phyloP scores from a whole-genome alignment of 148 eudicot species.

The Nepenthes mirabilis region DNA sequence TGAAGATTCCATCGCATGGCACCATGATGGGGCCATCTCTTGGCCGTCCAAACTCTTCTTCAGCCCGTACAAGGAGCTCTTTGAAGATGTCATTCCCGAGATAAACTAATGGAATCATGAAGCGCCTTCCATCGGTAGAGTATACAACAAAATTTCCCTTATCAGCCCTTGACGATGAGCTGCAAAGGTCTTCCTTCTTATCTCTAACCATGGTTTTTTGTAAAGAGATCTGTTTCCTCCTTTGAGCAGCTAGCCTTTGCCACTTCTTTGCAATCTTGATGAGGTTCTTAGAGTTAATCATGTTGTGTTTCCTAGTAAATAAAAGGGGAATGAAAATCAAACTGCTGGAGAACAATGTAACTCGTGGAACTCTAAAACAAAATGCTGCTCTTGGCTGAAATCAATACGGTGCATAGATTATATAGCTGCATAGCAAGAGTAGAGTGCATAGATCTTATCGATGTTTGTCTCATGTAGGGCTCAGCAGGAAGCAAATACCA shows the following conservation, averaged over 20 bases:
- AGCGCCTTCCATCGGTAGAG: slow-evolving; percentile 14
- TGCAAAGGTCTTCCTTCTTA: background rate
- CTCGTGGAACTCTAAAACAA: background rate
- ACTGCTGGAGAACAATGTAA: background rate
- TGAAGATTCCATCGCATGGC: slow-evolving; percentile 29
- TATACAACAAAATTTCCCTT: slow-evolving; percentile 19
- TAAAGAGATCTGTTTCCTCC: slow-evolving; percentile 10
- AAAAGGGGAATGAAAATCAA: background rate
- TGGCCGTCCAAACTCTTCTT: slow-evolving; percentile 30
- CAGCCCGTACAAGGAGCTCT: slow-evolving; percentile 29
- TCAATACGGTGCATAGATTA: too few relatives aligned
- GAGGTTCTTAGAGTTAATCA: slow-evolving; percentile 21
- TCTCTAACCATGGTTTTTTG: background rate
- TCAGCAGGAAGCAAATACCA: too few relatives aligned
- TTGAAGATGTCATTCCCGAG: slow-evolving; percentile 13
- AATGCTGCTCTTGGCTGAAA: background rate
- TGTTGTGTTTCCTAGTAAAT: slow-evolving; percentile 3
- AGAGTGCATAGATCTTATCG: too few relatives aligned
- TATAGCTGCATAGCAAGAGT: too few relatives aligned
- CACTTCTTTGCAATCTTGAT: slow-evolving; percentile 17
- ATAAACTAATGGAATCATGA: slow-evolving; percentile 7
- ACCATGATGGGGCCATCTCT: slow-evolving; percentile 29
- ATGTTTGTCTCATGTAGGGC: too few relatives aligned
- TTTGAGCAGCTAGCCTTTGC: slow-evolving; percentile 15
- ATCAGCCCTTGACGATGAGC: slow-evolving; percentile 2